phyloP scores from a whole-genome alignment of 768 basidiomycete genomes.

The Boletus huronensis region DNA sequence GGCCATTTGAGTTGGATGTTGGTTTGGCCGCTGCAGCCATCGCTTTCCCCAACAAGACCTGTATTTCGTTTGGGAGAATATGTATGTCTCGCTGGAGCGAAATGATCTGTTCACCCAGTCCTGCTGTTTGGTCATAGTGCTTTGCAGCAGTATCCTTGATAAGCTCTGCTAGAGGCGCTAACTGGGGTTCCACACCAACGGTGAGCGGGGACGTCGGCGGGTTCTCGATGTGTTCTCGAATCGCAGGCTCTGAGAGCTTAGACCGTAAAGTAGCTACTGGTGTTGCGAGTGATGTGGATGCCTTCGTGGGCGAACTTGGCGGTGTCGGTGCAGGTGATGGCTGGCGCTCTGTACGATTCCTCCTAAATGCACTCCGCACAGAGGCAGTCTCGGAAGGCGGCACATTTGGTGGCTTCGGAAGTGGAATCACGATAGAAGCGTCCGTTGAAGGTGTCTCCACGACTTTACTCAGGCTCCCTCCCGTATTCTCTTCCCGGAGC shows the following conservation, averaged over 20 bases:
- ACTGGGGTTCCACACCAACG: slow-evolving; percentile 12
- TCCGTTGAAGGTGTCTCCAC: slow-evolving; percentile 20
- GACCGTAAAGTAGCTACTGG: slow-evolving; percentile 9
- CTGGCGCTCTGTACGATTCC: not conserved
- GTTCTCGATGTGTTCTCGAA: slow-evolving; percentile 17
- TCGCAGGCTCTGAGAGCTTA: slow-evolving; percentile 20
- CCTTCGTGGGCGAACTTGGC: slow-evolving; percentile 11
- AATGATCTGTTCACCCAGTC: slow-evolving; percentile 32
- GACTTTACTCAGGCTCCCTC: not conserved
- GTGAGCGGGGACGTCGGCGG: slow-evolving; percentile 9
- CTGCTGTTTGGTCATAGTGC: slow-evolving; percentile 35
- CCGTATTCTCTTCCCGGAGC: slow-evolving; percentile 12
- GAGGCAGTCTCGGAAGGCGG: slow-evolving; percentile 11
- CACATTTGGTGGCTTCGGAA: slow-evolving; percentile 14
- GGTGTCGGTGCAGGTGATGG: slow-evolving; percentile 4
- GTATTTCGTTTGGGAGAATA: slow-evolving; percentile 27
- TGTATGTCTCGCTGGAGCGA: slow-evolving; percentile 32
- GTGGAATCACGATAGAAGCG: slow-evolving; percentile 24
- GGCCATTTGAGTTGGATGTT: not conserved
- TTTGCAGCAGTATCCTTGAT: slow-evolving; percentile 36
- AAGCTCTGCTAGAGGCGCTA: slow-evolving; percentile 31
- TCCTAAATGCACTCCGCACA: slow-evolving; percentile 24
- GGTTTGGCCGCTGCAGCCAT: slow-evolving; percentile 2
- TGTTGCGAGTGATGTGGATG: not conserved
- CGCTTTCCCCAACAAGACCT: slow-evolving; percentile 10